phyloP scores from a whole-genome alignment of 2,329 filamentous ascomycete genomes.

The Penicillium rolfsii region DNA sequence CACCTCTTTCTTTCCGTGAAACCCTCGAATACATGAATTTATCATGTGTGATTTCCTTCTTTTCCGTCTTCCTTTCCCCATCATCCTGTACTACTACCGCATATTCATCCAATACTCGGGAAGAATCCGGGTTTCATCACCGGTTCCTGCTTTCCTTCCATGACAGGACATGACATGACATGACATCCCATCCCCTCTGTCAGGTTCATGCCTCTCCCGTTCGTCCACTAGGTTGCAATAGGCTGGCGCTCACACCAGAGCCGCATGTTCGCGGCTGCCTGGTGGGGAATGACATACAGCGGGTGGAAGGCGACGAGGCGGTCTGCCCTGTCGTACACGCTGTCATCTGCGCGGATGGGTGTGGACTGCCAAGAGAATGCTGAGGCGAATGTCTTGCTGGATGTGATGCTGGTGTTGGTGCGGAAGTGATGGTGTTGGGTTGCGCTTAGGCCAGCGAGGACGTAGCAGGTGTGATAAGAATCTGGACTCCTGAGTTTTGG shows the following conservation, averaged over 20 bases:
- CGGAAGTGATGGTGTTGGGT: conserved; percentile 69
- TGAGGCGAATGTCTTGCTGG: conserved; percentile 37
- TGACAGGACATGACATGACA: conserved; percentile 1
- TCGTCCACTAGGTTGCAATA: conserved; percentile 16
- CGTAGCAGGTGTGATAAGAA: conserved; percentile 92
- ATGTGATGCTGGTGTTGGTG: conserved; percentile 39
- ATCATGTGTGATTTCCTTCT: neutral
- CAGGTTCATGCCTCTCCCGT: conserved; percentile 5
- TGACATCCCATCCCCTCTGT: neutral
- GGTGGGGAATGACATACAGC: conserved; percentile 79
- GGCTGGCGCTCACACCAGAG: conserved; percentile 60
- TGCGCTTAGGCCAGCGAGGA: conserved; percentile 80
- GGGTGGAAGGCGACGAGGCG: conserved; percentile 74
- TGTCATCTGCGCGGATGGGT: conserved; percentile 49
- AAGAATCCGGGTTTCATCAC: neutral
- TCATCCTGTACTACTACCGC: neutral
- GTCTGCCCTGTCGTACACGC: conserved; percentile 72
- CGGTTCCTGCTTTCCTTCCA: neutral
- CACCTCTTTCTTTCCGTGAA: neutral
- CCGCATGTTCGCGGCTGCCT: conserved; percentile 66
- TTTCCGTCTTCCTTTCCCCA: neutral
- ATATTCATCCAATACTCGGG: neutral
- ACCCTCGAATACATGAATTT: neutral
- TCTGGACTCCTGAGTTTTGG: conserved; percentile 66
- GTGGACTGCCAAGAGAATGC: conserved; percentile 47